A percentile compares a stretch with the other conserved stretches of the same genome.
These are phyloP conservation scores for Canavalia gladiata DNA, from an alignment of 306 rosid species.

Conservation along the genomic window DNA sequence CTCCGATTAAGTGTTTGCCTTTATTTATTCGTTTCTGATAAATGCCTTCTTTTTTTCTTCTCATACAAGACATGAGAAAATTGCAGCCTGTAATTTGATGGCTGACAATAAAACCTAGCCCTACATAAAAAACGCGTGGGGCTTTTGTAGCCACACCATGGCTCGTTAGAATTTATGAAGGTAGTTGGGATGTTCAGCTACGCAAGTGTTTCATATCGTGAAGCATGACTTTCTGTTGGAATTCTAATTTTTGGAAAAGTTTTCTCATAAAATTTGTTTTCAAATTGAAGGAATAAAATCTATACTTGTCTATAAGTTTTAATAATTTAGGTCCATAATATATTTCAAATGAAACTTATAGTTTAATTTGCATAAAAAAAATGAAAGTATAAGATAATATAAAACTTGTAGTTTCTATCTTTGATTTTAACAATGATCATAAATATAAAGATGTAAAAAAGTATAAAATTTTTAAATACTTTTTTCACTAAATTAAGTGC, in stretches of 20 bases:
- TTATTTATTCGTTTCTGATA: background rate
- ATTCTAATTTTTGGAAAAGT: background rate
- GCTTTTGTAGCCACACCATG: background rate
- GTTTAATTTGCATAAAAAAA: no score
- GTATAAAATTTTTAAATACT: no score
- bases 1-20: background rate
- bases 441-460: no score
- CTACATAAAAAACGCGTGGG: slow-evolving; percentile 6
- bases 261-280: background rate
- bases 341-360: no score
- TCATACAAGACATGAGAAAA: no score
- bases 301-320: background rate
- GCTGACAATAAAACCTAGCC: slow-evolving; percentile 6
- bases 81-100: slow-evolving; percentile 28
- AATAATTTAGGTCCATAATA: background rate
- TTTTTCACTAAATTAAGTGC: no score
- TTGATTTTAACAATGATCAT: no score
- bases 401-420: no score
- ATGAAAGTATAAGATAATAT: no score
- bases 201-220: slow-evolving; percentile 4
- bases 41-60: background rate
- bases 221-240: background rate
- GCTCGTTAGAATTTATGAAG: slow-evolving; percentile 12
- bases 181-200: slow-evolving; percentile 28
- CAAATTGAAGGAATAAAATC: background rate